Evolutionary conservation across 371 early-diverging fungal genomes (phyloP).

Genomic region (Mortierella polycephala): DNA sequence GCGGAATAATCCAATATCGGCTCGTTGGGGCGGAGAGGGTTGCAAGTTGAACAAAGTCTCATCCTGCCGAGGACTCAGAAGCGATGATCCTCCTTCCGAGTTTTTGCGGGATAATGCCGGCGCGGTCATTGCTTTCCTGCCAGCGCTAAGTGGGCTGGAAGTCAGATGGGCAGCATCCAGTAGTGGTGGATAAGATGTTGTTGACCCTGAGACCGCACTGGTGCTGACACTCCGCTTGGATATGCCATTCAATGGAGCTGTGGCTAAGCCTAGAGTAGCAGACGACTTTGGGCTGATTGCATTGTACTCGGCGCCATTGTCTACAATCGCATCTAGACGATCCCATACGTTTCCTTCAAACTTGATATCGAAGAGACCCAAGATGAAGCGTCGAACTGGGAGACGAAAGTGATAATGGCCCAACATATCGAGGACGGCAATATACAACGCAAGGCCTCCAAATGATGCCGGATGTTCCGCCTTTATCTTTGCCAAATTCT

Average conservation of each 20-base stretch:
- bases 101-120: conserved; percentile 4
- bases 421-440: conserved; percentile 71
- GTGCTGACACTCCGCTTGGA: conserved; percentile 15
- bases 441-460: conserved; percentile 64
- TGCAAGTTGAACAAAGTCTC: background rate
- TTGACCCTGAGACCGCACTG: conserved; percentile 8
- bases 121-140: conserved; percentile 5
- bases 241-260: background rate
- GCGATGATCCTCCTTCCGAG: conserved; percentile 10
- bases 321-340: conserved; percentile 28
- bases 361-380: conserved; percentile 83
- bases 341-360: conserved; percentile 60
- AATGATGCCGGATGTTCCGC: conserved; percentile 72
- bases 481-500: conserved; percentile 71
- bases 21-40: background rate
- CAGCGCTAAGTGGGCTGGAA: background rate
- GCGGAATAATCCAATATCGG: background rate
- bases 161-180: background rate
- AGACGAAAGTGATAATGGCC: conserved; percentile 80
- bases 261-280: background rate
- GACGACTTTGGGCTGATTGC: background rate
- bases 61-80: background rate
- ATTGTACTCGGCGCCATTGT: background rate
- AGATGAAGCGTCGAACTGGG: conserved; percentile 79
- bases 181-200: background rate